These are phyloP conservation scores for Amaranthus cruentus DNA, from an alignment of 148 eudicot genomes.

Conservation along the genomic window DNA sequence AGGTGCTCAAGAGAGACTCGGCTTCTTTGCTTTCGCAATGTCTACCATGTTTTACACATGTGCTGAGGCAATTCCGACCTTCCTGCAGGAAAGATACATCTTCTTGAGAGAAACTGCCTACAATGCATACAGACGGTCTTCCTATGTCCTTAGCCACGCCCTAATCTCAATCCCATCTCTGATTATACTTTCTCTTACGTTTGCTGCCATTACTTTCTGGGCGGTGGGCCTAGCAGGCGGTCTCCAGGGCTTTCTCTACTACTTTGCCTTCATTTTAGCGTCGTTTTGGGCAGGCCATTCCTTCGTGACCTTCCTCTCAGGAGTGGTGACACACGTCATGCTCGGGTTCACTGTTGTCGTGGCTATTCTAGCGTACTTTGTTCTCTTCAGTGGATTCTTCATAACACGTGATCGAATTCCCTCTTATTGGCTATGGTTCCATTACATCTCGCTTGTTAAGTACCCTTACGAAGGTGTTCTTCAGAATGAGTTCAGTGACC, in stretches of 20 bases:
- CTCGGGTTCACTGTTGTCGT: conserved; percentile 74
- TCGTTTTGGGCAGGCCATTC: conserved; percentile 93
- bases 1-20: conserved; percentile 64
- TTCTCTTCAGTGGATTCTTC: conserved; percentile 83
- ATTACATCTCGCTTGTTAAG: conserved; percentile 66
- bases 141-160: conserved; percentile 76
- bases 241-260: conserved; percentile 56
- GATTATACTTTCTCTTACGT: conserved; percentile 55
- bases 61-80: conserved; percentile 77
- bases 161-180: conserved; percentile 63
- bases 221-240: conserved; percentile 73
- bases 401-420: conserved; percentile 70
- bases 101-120: conserved; percentile 83
- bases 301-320: conserved; percentile 85
- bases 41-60: conserved; percentile 89
- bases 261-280: conserved; percentile 46
- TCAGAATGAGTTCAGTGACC: conserved; percentile 66
- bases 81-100: conserved; percentile 73
- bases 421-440: conserved; percentile 77
- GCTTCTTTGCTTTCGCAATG: conserved; percentile 90
- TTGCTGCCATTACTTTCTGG: conserved; percentile 60
- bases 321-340: conserved; percentile 66
- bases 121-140: conserved; percentile 73
- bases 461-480: conserved; percentile 75
- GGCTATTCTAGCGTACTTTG: conserved; percentile 64